phyloP scores from a whole-genome alignment of 2,329 filamentous ascomycete species.

The Byssothecium circinans region DNA sequence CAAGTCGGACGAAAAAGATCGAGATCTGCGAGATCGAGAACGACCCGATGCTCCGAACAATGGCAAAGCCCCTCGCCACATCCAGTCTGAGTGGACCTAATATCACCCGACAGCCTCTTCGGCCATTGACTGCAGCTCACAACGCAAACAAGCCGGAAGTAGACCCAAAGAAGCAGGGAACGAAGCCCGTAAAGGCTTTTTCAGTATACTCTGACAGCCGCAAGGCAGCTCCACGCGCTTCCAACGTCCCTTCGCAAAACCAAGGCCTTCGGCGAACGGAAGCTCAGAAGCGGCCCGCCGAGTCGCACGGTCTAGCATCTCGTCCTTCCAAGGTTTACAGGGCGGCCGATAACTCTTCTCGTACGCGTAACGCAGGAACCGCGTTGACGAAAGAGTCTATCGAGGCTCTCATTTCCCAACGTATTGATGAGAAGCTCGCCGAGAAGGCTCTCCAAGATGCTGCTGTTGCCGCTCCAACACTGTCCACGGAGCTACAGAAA shows the following conservation, averaged over 20 bases:
- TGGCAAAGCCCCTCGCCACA: conserved; percentile 42
- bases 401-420: conserved; percentile 88
- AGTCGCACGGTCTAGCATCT: conserved; percentile 39
- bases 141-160: conserved; percentile 68
- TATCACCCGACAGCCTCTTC: conserved; percentile 71
- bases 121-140: conserved; percentile 73
- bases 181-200: conserved; percentile 81
- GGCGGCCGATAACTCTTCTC: conserved; percentile 38
- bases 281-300: conserved; percentile 49
- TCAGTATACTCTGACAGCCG: conserved; percentile 75
- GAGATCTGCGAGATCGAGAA: conserved; percentile 96
- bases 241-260: conserved; percentile 38
- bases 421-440: conserved; percentile 85
- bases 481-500: conserved; percentile 77
- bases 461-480: conserved; percentile 49
- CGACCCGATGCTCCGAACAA: conserved; percentile 72
- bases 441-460: conserved; percentile 66
- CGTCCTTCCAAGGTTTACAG: conserved; percentile 46
- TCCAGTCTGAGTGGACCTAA: conserved; percentile 40
- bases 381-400: conserved; percentile 66
- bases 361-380: conserved; percentile 30
- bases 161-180: conserved; percentile 54
- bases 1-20: conserved; percentile 93
- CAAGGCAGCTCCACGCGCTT: conserved; percentile 29
- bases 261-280: conserved; percentile 42